phyloP scores from a whole-genome alignment of 2,329 filamentous ascomycete genomes.

The Neospermospora avenae region DNA sequence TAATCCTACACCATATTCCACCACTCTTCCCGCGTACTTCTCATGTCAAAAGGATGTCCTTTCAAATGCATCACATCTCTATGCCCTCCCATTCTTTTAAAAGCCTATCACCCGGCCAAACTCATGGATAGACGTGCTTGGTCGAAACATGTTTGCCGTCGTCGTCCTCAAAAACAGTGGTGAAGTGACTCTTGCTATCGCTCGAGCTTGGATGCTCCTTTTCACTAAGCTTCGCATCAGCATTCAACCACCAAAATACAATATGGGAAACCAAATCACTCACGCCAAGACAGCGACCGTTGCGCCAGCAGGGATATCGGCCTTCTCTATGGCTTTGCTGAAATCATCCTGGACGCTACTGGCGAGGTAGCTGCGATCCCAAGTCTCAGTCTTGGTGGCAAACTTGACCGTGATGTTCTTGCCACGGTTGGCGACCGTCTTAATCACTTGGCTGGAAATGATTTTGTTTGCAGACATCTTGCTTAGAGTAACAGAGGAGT shows the following conservation, averaged over 20 bases:
- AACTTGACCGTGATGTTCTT: not conserved
- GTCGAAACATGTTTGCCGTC: not conserved
- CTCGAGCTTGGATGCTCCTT: not conserved
- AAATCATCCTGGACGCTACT: not conserved
- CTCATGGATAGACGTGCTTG: not conserved
- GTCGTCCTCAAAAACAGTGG: not conserved
- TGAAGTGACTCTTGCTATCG: not conserved
- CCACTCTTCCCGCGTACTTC: not conserved
- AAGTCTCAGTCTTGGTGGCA: not conserved
- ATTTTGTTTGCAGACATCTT: not conserved
- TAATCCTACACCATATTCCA: not conserved
- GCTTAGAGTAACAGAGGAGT: too few relatives aligned
- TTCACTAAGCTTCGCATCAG: not conserved
- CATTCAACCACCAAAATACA: not conserved
- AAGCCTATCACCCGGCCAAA: not conserved
- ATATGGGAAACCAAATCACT: not conserved
- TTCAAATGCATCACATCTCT: not conserved
- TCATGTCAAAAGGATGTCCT: not conserved
- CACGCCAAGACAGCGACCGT: not conserved
- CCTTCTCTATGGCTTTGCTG: not conserved
- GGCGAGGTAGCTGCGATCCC: not conserved
- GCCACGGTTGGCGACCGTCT: not conserved
- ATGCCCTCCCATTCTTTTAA: not conserved
- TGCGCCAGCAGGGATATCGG: not conserved
- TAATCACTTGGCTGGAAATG: not conserved